Evolutionary conservation across 2,329 filamentous ascomycete species (phyloP).

Genomic region (Exophiala bonariae): DNA sequence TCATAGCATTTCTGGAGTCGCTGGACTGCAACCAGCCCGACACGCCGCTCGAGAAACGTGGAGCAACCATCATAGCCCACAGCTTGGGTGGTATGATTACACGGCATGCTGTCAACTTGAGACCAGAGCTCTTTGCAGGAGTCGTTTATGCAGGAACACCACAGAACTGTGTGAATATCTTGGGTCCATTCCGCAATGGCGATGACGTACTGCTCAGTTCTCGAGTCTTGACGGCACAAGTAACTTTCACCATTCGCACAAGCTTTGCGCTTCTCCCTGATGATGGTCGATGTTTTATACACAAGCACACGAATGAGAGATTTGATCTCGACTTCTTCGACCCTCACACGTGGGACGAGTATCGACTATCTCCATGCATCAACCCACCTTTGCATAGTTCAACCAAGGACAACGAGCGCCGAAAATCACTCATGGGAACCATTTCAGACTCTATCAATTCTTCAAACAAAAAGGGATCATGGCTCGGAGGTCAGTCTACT

Average conservation of each 20-base stretch:
- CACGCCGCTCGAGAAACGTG: slow-evolving; percentile 55
- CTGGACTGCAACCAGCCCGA: slow-evolving; percentile 71
- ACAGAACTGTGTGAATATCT: slow-evolving; percentile 84
- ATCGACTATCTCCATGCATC: slow-evolving; percentile 76
- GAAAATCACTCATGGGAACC: slow-evolving; percentile 44
- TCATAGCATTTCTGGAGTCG: slow-evolving; percentile 71
- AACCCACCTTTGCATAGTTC: slow-evolving; percentile 55
- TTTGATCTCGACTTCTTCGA: slow-evolving; percentile 85
- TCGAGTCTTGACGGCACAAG: slow-evolving; percentile 84
- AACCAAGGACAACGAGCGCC: slow-evolving; percentile 33
- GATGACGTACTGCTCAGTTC: slow-evolving; percentile 88
- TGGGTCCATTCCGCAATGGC: slow-evolving; percentile 87
- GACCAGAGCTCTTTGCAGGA: slow-evolving; percentile 81
- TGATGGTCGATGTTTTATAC: slow-evolving; percentile 82
- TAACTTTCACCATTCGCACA: slow-evolving; percentile 88
- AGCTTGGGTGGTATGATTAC: slow-evolving; percentile 84
- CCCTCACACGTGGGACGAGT: slow-evolving; percentile 74
- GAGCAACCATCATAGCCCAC: slow-evolving; percentile 81
- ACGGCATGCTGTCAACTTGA: slow-evolving; percentile 80
- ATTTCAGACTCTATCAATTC: slow-evolving; percentile 48
- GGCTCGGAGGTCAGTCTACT: slow-evolving; percentile 12
- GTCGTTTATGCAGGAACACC: slow-evolving; percentile 84
- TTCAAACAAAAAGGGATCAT: slow-evolving; percentile 17
- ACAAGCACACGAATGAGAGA: slow-evolving; percentile 75
- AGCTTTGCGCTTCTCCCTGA: slow-evolving; percentile 83